Conservation (phyloP, 129 eudicot species). For the Flaveria robusta region DNA sequence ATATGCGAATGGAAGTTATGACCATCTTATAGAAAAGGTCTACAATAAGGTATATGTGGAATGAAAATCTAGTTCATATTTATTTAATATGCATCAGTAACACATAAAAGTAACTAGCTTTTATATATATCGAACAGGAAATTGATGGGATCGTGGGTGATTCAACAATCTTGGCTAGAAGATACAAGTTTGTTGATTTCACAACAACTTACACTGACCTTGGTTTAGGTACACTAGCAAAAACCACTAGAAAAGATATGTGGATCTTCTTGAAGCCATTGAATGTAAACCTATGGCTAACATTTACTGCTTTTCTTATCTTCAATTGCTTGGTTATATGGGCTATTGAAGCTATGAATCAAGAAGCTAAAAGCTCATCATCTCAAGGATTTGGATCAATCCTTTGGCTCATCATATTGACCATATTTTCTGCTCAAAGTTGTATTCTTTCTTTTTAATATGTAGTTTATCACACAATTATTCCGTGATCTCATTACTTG, state of each 20-base stretch:
- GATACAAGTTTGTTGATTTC: conserved; percentile 45
- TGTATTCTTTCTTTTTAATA: conserved; percentile 18
- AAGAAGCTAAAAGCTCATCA: conserved; percentile 23
- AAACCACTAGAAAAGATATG: not conserved
- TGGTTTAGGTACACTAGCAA: conserved; percentile 35
- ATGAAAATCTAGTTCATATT: not conserved
- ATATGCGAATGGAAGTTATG: conserved; percentile 24
- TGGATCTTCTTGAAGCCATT: conserved; percentile 52
- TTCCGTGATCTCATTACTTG: conserved; percentile 15
- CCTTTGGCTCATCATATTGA: conserved; percentile 34
- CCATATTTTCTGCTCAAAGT: conserved; percentile 41
- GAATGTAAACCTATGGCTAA: conserved; percentile 33
- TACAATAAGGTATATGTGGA: conserved; percentile 31
- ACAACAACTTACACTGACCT: conserved; percentile 43
- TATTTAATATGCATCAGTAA: not conserved
- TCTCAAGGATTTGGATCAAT: conserved; percentile 24
- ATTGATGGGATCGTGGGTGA: conserved; percentile 45
- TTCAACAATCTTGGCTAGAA: conserved; percentile 39
- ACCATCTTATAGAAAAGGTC: conserved; percentile 41
- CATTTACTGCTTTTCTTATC: conserved; percentile 24
- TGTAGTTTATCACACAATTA: not conserved
- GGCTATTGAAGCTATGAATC: conserved; percentile 38
- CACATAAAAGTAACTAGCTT: not conserved
- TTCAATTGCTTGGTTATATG: conserved; percentile 36
- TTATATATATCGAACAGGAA: conserved; percentile 21